Evolutionary conservation across 208 protist genomes (phyloP).

Genomic region (Trichomonas vaginalis): DNA sequence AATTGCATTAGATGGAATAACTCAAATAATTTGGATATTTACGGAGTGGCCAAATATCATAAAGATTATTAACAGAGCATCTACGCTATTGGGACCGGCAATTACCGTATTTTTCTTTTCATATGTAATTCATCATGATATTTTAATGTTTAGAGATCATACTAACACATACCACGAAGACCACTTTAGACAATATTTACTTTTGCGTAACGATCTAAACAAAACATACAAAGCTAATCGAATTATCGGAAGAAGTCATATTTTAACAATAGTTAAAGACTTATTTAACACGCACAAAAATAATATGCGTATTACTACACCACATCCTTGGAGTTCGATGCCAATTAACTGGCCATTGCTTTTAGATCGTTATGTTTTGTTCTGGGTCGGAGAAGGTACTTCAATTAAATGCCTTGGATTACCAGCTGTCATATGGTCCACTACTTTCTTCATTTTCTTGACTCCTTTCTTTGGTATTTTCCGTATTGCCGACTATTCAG

Average conservation of each 20-base stretch:
- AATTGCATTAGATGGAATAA: not conserved
- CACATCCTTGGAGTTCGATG: not conserved
- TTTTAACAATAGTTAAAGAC: not conserved
- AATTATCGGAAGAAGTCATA: not conserved
- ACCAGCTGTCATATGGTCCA: not conserved
- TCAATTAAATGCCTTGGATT: not conserved
- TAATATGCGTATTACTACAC: not conserved
- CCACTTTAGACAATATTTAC: no score
- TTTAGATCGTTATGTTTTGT: not conserved
- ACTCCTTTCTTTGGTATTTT: not conserved
- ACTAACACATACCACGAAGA: not conserved
- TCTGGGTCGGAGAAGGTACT: not conserved
- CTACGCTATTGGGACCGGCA: not conserved
- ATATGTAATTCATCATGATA: not conserved
- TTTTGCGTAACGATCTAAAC: not conserved
- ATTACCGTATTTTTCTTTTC: not conserved
- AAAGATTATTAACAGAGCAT: not conserved
- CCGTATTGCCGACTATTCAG: not conserved
- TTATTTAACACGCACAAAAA: not conserved
- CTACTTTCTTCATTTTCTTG: not conserved
- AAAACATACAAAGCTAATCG: not conserved
- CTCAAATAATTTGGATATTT: slow-evolving; percentile 11
- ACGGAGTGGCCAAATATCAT: not conserved
- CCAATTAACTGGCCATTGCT: not conserved
- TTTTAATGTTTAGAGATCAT: not conserved